These are phyloP conservation scores for Lactifluus rugatus DNA, from an alignment of 768 basidiomycete species.

Conservation along the genomic window DNA sequence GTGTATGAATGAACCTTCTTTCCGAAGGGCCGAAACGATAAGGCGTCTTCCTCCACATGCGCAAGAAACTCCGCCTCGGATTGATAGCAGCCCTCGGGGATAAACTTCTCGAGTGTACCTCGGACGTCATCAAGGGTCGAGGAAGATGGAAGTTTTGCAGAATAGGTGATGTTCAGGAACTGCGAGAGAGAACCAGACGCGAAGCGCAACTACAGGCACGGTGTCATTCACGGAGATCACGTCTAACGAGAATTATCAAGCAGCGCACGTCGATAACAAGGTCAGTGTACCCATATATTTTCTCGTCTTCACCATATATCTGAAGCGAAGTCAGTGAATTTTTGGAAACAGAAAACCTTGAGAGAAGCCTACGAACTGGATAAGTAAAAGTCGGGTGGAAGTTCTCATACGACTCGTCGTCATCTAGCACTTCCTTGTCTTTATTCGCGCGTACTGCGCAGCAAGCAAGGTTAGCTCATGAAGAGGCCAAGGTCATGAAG, in stretches of 20 bases:
- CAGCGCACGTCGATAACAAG: slow-evolving; percentile 64
- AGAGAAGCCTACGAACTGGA: slow-evolving; percentile 44
- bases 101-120: slow-evolving; percentile 60
- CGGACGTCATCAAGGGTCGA: slow-evolving; percentile 84
- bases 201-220: slow-evolving; percentile 55
- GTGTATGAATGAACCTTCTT: slow-evolving; percentile 68
- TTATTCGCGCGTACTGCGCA: slow-evolving; percentile 55
- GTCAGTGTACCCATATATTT: slow-evolving; percentile 87
- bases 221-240: neutral
- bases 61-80: slow-evolving; percentile 56
- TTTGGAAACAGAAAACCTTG: neutral
- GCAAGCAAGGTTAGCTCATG: neutral
- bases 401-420: slow-evolving; percentile 48
- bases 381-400: slow-evolving; percentile 93
- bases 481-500: neutral
- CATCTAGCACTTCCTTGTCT: slow-evolving; percentile 48
- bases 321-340: slow-evolving; percentile 23
- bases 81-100: slow-evolving; percentile 73
- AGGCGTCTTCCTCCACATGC: slow-evolving; percentile 70
- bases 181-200: slow-evolving; percentile 80
- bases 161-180: slow-evolving; percentile 60
- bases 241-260: slow-evolving; percentile 22
- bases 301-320: slow-evolving; percentile 96
- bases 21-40: slow-evolving; percentile 67
- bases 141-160: slow-evolving; percentile 52